These are phyloP conservation scores for Cladosporium velox DNA, from an alignment of 2,329 filamentous ascomycete genomes.

Conservation along the genomic window DNA sequence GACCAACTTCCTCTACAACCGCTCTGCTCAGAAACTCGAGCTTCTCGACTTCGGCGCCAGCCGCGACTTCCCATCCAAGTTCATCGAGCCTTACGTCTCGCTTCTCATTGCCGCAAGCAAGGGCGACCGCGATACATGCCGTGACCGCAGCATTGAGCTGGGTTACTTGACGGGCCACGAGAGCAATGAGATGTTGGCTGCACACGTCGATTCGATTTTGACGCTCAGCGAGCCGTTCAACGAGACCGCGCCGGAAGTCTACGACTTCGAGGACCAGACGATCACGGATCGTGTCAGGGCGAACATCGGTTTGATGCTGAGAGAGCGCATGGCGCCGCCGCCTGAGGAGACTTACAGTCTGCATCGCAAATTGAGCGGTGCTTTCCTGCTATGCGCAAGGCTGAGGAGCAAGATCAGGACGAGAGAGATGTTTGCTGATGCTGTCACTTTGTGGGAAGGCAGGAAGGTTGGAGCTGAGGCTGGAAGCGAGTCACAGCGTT, in stretches of 20 bases:
- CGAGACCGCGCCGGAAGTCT: slow-evolving; percentile 71
- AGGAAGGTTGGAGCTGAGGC: slow-evolving; percentile 13
- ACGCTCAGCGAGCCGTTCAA: slow-evolving; percentile 92
- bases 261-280: slow-evolving; percentile 92
- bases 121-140: slow-evolving; percentile 37
- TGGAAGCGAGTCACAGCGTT: slow-evolving; percentile 11
- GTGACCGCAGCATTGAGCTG: slow-evolving; percentile 34
- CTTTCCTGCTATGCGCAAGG: slow-evolving; percentile 86
- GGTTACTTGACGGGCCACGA: slow-evolving; percentile 94
- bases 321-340: slow-evolving; percentile 82
- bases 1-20: slow-evolving; percentile 97
- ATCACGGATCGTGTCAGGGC: slow-evolving; percentile 90
- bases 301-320: slow-evolving; percentile 90
- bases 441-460: slow-evolving; percentile 42
- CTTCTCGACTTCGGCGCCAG: slow-evolving; percentile 95
- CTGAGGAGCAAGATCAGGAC: slow-evolving; percentile 82
- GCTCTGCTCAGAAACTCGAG: slow-evolving; percentile 68
- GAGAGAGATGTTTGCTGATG: slow-evolving; percentile 73
- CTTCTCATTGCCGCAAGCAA: slow-evolving; percentile 79
- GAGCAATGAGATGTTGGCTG: slow-evolving; percentile 80
- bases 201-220: slow-evolving; percentile 83
- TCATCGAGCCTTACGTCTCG: slow-evolving; percentile 76
- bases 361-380: slow-evolving; percentile 92
- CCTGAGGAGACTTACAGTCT: slow-evolving; percentile 97
- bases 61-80: slow-evolving; percentile 77